These are phyloP conservation scores for Gamsiella multidivaricata DNA, from an alignment of 192 early-diverging fungal species.

Conservation along the genomic window DNA sequence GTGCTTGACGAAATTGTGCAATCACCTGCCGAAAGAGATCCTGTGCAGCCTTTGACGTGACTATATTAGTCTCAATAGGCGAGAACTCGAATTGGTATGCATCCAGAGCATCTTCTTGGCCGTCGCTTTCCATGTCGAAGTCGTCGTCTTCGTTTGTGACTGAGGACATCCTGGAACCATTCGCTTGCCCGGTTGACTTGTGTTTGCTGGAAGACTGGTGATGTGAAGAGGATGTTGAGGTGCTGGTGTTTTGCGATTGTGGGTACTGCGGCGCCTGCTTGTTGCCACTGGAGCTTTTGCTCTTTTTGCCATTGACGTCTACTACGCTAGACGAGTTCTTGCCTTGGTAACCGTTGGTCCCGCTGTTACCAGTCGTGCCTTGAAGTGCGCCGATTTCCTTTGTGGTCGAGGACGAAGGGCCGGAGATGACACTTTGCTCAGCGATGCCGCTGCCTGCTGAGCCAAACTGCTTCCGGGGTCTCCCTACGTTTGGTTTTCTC, in stretches of 20 bases:
- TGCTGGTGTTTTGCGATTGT: neutral
- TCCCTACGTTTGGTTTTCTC: conserved; percentile 26
- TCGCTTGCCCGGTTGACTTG: conserved; percentile 5
- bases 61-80: conserved; percentile 51
- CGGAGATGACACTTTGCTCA: conserved; percentile 1
- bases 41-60: conserved; percentile 55
- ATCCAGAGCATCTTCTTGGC: conserved; percentile 33
- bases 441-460: conserved; percentile 6
- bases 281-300: neutral
- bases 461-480: conserved; percentile 43
- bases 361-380: neutral
- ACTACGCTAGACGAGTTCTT: neutral
- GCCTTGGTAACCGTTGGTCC: conserved; percentile 1
- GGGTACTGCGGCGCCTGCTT: conserved; percentile 2
- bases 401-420: neutral
- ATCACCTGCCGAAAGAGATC: conserved; percentile 53
- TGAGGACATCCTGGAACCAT: conserved; percentile 8
- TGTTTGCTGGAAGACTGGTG: conserved; percentile 17
- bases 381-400: conserved; percentile 11
- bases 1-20: conserved; percentile 52
- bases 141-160: conserved; percentile 41
- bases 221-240: conserved; percentile 3
- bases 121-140: conserved; percentile 43
- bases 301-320: conserved; percentile 10
- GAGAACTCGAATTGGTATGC: conserved; percentile 52